Conservation (phyloP, 2,329 filamentous ascomycete genomes). For the Neonectria faginata region DNA sequence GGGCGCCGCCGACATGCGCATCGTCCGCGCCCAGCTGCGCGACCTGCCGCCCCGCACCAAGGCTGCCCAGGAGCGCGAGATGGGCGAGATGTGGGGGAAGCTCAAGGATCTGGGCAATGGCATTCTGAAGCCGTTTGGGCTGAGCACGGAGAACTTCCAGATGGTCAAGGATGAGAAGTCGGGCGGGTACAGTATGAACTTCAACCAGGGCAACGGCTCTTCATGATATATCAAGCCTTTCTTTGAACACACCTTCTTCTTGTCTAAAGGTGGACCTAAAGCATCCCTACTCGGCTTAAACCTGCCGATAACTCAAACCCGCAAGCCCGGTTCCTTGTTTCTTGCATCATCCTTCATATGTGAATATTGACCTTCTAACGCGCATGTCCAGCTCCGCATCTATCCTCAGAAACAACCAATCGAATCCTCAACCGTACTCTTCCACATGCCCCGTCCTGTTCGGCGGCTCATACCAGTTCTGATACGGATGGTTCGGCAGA, state of each 20-base stretch:
- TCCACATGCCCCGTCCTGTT: slow-evolving; percentile 53
- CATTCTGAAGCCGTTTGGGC: slow-evolving; percentile 89
- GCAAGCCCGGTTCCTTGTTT: neutral
- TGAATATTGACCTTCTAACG: neutral
- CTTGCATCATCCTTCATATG: neutral
- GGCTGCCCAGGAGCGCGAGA: slow-evolving; percentile 85
- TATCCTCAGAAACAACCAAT: neutral
- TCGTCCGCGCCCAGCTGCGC: slow-evolving; percentile 74
- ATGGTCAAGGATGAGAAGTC: slow-evolving; percentile 91
- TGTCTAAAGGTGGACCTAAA: neutral
- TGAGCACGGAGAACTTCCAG: slow-evolving; percentile 94
- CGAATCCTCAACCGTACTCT: slow-evolving; percentile 4
- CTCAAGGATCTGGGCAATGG: slow-evolving; percentile 93
- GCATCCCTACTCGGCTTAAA: neutral
- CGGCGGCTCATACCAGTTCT: slow-evolving; percentile 82
- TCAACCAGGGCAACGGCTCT: slow-evolving; percentile 56
- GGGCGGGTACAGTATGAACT: slow-evolving; percentile 95
- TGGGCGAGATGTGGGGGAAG: slow-evolving; percentile 98
- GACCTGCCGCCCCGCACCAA: slow-evolving; percentile 77
- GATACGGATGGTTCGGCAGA: slow-evolving; percentile 83
- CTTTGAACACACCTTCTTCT: neutral
- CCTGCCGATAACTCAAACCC: no score
- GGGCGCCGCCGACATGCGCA: slow-evolving; percentile 72
- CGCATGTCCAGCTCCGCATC: neutral
- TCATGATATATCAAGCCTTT: slow-evolving; percentile 11